Evolutionary conservation across 768 basidiomycete genomes (phyloP), one percentile per base, ranked within the genome.

Genomic region (Leccinum obscurum): DNA sequence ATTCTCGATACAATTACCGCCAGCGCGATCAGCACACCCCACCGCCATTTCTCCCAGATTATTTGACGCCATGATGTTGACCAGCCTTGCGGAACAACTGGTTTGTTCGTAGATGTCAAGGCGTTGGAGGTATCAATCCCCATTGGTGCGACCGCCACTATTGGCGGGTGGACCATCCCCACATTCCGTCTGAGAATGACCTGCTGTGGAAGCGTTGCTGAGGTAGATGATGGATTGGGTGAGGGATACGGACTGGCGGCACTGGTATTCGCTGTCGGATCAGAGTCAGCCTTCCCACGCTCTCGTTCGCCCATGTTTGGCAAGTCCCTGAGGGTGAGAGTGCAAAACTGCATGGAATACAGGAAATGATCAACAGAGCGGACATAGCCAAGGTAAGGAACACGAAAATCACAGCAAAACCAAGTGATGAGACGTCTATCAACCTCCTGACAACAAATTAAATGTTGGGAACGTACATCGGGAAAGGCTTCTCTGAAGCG

Each of bases 241-340:
- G 59, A 63, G 34, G 58, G 52, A 44, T 52, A 66, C 50, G 60
- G 58, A 64, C 59, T 65, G 52, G 57, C 46, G 57, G 54, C 52
- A 64, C 55, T 61, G 58, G 53, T 44, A 63, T 62, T 62, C 64
- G 59, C 58, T 68, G 62, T 51, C 71, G 70, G 55, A 74, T 51
- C 58, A 64, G 51, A 39, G 68, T 69, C 71, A 6, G 82, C 68
- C 56, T 79, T 81, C 9, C 87, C 89, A 50, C 84, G 81, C 66
- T 90, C 90, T 64, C 82, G 85, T 73, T 90, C 82, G 22, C 89
- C 94, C 96, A 98, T 98, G 76, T 97, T 97, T 0, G 96, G 96
- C 30, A 95, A 75, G 68, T 95, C 87, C 50, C 80, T 85, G 69
- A 85, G 81, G 17, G 77, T 76, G 11, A 85, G 80, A 32, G 81